Conservation (phyloP, 148 eudicot species). For the Pharnaceum exiguum region DNA sequence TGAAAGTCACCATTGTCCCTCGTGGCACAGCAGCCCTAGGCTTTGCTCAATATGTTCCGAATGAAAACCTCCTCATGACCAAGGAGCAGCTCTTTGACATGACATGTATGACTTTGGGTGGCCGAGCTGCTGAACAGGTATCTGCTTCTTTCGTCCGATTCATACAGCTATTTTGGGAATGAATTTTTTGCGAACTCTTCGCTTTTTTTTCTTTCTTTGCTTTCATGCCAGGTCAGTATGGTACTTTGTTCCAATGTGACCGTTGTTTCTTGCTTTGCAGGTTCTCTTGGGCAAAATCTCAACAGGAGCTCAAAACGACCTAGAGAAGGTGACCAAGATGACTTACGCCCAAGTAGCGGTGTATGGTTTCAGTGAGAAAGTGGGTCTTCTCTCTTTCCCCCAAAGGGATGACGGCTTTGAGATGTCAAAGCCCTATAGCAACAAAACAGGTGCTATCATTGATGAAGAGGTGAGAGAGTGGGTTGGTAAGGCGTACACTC, state of each 20-base stretch:
- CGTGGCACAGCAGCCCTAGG: constrained; percentile 95
- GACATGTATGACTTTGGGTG: constrained; percentile 97
- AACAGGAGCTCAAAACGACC: constrained; percentile 66
- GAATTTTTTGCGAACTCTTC: too few relatives aligned
- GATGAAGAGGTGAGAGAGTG: constrained; percentile 62
- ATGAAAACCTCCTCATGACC: constrained; percentile 87
- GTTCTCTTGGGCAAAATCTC: constrained; percentile 58
- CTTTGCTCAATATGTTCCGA: constrained; percentile 88
- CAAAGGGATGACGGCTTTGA: constrained; percentile 48
- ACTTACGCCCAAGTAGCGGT: constrained; percentile 69
- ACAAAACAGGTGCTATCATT: constrained; percentile 50
- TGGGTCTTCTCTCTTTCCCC: constrained; percentile 69
- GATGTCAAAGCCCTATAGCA: constrained; percentile 62
- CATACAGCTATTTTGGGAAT: too few relatives aligned
- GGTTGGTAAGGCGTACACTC: constrained; percentile 51
- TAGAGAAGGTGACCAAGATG: constrained; percentile 70
- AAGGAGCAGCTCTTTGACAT: constrained; percentile 92
- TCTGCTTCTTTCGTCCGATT: too few relatives aligned
- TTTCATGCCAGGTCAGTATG: too few relatives aligned
- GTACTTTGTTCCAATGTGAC: too few relatives aligned
- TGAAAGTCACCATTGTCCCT: constrained; percentile 95
- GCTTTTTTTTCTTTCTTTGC: too few relatives aligned
- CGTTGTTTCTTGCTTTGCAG: constrained; percentile 13
- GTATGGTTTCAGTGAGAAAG: constrained; percentile 66
- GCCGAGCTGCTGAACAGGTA: constrained; percentile 94